Base-by-base conservation (phyloP, 1,139 yeast genomes). In the Hemisphaericaspora subhashii region DNA sequence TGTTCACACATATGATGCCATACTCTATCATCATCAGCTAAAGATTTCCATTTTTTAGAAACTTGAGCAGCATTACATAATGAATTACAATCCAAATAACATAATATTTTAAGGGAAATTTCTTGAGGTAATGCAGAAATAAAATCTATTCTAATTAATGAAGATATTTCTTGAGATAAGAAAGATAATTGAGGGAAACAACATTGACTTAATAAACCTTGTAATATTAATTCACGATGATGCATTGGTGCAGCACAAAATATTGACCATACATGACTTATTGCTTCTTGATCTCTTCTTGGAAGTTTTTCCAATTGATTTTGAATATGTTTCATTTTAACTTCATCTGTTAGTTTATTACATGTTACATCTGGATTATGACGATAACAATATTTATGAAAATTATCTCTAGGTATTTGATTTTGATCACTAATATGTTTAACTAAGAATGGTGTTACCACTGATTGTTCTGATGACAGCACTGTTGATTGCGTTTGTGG, bases 1-100 rank as follows among this genome's bases (percentile, higher is more conserved):
- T 92, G 98, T 60, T 89, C 96, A 60, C 98, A 92, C 92, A 92
- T 85, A 51, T 92, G 89, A 59, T 92, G 95, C 98, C 98, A 92
- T 5, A 92, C 98, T 39, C 95, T 68, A 55, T 92, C 98, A 58
- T 90, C 97, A 61, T 92, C 97, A 1, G 98, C 98, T 40, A 92
- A 67, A 38, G 71, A 68, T 55, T 86, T 82, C 98, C 98, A 92
- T 41, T 77, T 78, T 38, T 80, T 75, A 31, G 90, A 84, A 3
- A 92, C 98, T 62, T 85, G 95, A 0, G 98, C 95, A 0, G 98
- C 97, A 51, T 80, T 82, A 62, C 98, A 90, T 37, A 92, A 72
- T 16, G 96, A 86, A 36, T 82, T 84, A 59, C 98, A 90, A 60
- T 92, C 98, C 49, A 92, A 68, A 58, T 86, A 90, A 52, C 95